phyloP scores from a whole-genome alignment of 2,329 filamentous ascomycete species.

The Aspergillus sp. region DNA sequence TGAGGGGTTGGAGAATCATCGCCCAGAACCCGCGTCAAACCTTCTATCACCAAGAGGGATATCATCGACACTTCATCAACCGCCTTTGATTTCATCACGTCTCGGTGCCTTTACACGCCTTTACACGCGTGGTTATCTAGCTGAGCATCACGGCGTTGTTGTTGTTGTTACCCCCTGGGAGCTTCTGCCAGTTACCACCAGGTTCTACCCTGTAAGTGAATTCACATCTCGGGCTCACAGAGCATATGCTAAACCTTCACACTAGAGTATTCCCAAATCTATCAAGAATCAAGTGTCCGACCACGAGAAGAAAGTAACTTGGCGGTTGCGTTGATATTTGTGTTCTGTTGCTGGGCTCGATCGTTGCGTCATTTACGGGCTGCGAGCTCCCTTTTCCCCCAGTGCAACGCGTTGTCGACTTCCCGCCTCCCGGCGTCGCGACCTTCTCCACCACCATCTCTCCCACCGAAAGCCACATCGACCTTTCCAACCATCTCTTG shows the following conservation, averaged over 20 bases:
- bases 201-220: slow-evolving; percentile 1
- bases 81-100: background rate
- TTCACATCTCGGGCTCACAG: background rate
- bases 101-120: background rate
- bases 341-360: slow-evolving; percentile 15
- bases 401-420: slow-evolving; percentile 30
- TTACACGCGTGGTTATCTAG: background rate
- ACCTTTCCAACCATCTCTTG: slow-evolving; percentile 20
- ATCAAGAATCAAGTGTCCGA: background rate
- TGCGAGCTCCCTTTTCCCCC: slow-evolving; percentile 17
- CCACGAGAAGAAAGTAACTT: background rate
- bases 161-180: background rate
- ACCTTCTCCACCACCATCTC: slow-evolving; percentile 29
- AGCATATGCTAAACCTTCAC: background rate
- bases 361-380: slow-evolving; percentile 25
- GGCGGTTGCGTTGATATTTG: slow-evolving; percentile 4
- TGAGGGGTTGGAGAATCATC: slow-evolving; percentile 7
- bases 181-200: background rate
- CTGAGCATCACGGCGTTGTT: background rate
- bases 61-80: background rate
- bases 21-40: slow-evolving; percentile 7
- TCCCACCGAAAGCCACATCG: slow-evolving; percentile 28
- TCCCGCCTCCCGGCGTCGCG: slow-evolving; percentile 29
- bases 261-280: slow-evolving; percentile 3
- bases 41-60: slow-evolving; percentile 2